Base-by-base conservation (phyloP, 2,329 filamentous ascomycete genomes). In the Penicillium sp. region DNA sequence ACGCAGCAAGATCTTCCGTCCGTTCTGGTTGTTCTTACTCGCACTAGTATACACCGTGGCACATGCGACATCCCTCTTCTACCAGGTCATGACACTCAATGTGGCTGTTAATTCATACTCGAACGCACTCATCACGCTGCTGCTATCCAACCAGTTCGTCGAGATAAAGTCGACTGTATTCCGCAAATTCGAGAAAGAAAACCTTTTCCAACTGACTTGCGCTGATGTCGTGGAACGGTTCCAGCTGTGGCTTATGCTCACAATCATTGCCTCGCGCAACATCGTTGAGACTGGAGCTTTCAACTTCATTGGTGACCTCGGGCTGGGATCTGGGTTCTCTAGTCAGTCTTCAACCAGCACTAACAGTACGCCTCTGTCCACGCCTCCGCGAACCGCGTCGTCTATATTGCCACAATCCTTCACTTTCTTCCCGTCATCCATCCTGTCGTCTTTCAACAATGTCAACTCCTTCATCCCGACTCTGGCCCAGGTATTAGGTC, bases 81-180 rank as follows among this genome's bases (percentile, higher is more conserved):
- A 95, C 68, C 93, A 98, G 65, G 92, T 97, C 59, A 95, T 98
- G 61, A 95, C 93, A 0, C 80, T 98, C 46, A 98, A 98, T 56
- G 95, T 98, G 3, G 93, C 93, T 0, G 92, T 98, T 61, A 98
- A 98, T 70, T 96, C 92, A 0, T 98, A 98, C 70, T 96, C 91
- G 0, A 98, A 98, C 65, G 92, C 93, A 0, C 77, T 98, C 4
- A 78, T 98, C 29, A 96, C 93, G 0, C 80, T 98, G 0, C 78
- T 98, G 1, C 82, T 98, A 66, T 96, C 91, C 6, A 98, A 97
- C 65, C 95, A 98, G 66, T 98, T 98, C 63, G 93, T 98, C 38
- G 93, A 98, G 73, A 95, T 98, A 77, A 98, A 98, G 66, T 89
- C 89, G 53, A 95, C 91, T 0, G 95, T 98, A 0, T 98, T 98